Evolutionary conservation across 1,284 basidiomycete species (phyloP).

Genomic region (Cryptococcus wingfieldii): DNA sequence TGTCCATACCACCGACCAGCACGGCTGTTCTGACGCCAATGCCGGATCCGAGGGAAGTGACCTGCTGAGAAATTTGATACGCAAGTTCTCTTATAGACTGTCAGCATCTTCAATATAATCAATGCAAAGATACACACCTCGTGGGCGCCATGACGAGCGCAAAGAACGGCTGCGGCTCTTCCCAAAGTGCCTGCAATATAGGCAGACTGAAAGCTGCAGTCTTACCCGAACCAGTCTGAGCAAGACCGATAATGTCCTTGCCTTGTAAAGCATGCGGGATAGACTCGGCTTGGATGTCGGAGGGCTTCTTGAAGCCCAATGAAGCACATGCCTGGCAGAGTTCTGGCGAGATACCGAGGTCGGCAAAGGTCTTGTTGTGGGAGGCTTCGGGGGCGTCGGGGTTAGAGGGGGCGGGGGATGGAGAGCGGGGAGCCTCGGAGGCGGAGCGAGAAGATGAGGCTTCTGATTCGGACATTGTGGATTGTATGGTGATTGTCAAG

Average conservation of each 20-base stretch:
- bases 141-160: conserved; percentile 94
- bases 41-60: conserved; percentile 86
- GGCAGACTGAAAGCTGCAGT: conserved; percentile 96
- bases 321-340: conserved; percentile 80
- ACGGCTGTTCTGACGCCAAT: conserved; percentile 89
- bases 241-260: conserved; percentile 94
- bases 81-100: conserved; percentile 69
- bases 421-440: conserved; percentile 8
- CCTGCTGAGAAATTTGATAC: conserved; percentile 97
- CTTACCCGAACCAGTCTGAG: conserved; percentile 95
- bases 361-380: conserved; percentile 50
- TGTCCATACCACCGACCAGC: conserved; percentile 93
- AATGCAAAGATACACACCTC: conserved; percentile 47
- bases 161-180: conserved; percentile 89
- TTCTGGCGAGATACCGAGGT: conserved; percentile 81
- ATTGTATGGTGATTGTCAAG: not conserved
- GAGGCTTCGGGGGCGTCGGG: conserved; percentile 18
- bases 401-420: conserved; percentile 12
- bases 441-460: conserved; percentile 21
- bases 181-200: conserved; percentile 94
- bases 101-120: not conserved
- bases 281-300: conserved; percentile 84
- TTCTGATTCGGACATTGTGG: conserved; percentile 12
- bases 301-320: conserved; percentile 80
- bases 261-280: conserved; percentile 87